Evolutionary conservation across 2,329 filamentous ascomycete species (phyloP).

Genomic region (Amphichorda felina): DNA sequence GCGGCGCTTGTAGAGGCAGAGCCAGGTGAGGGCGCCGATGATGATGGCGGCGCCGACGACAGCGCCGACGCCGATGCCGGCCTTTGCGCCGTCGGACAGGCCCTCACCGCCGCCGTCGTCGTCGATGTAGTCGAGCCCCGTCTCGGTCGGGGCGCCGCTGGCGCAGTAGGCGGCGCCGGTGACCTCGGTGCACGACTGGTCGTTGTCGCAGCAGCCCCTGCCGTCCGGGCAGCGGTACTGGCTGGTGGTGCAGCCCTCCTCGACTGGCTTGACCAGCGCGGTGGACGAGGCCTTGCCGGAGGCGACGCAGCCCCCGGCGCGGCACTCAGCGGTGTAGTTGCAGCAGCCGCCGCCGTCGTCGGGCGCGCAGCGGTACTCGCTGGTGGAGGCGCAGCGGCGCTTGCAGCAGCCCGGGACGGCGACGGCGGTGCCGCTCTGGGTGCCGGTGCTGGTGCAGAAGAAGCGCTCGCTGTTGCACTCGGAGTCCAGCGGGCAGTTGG

Average conservation of each 20-base stretch:
- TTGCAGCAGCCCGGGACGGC: slow-evolving; percentile 22
- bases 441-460: slow-evolving; percentile 18
- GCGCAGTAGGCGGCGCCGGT: slow-evolving; percentile 26
- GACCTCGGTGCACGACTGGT: slow-evolving; percentile 28
- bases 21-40: slow-evolving; percentile 31
- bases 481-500: slow-evolving; percentile 24
- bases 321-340: slow-evolving; percentile 29
- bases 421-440: slow-evolving; percentile 14
- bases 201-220: slow-evolving; percentile 36
- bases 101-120: slow-evolving; percentile 6
- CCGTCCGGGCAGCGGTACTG: slow-evolving; percentile 32
- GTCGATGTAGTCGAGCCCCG: slow-evolving; percentile 14
- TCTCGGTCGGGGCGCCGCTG: slow-evolving; percentile 17
- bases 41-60: slow-evolving; percentile 28
- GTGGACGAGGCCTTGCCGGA: slow-evolving; percentile 9
- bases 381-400: slow-evolving; percentile 26
- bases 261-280: slow-evolving; percentile 19
- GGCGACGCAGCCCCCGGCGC: slow-evolving; percentile 20
- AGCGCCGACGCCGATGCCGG: slow-evolving; percentile 43
- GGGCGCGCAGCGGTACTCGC: slow-evolving; percentile 30
- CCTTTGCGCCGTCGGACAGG: slow-evolving; percentile 38
- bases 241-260: slow-evolving; percentile 29
- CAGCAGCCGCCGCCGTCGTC: slow-evolving; percentile 38
- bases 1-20: slow-evolving; percentile 30
- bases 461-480: slow-evolving; percentile 19